Evolutionary conservation across 805 yeast species (phyloP).

Genomic region (Candida alai): DNA sequence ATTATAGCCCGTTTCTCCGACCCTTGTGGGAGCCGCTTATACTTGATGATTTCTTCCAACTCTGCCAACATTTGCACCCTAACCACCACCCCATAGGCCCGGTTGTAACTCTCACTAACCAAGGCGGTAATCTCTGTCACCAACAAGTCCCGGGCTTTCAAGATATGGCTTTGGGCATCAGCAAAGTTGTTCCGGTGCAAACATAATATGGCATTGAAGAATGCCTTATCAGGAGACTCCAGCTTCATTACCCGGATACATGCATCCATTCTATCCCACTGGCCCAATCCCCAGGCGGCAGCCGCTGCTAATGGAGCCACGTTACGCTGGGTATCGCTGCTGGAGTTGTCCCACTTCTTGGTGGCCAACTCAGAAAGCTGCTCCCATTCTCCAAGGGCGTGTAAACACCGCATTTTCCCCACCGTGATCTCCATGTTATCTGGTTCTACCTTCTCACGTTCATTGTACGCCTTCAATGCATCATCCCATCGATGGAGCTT

Average conservation of each 20-base stretch:
- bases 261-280: slow-evolving; percentile 94
- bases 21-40: slow-evolving; percentile 78
- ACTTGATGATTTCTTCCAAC: slow-evolving; percentile 87
- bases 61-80: slow-evolving; percentile 97
- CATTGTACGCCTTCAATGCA: slow-evolving; percentile 85
- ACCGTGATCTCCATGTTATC: slow-evolving; percentile 82
- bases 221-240: slow-evolving; percentile 92
- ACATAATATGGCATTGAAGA: slow-evolving; percentile 85
- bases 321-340: slow-evolving; percentile 68
- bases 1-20: slow-evolving; percentile 75
- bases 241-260: slow-evolving; percentile 86
- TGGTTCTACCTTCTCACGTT: slow-evolving; percentile 60
- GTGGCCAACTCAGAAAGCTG: slow-evolving; percentile 80
- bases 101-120: slow-evolving; percentile 90
- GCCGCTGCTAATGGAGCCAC: slow-evolving; percentile 99
- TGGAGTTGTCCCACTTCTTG: slow-evolving; percentile 75
- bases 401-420: slow-evolving; percentile 98
- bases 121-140: slow-evolving; percentile 93
- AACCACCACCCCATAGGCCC: slow-evolving; percentile 96
- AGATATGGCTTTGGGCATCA: slow-evolving; percentile 74
- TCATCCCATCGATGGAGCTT: slow-evolving; percentile 98
- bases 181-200: slow-evolving; percentile 83
- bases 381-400: slow-evolving; percentile 99
- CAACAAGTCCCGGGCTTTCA: slow-evolving; percentile 80
- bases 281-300: slow-evolving; percentile 97